Evolutionary conservation across 2,329 filamentous ascomycete species (phyloP).

Genomic region (Diaporthe sp.): DNA sequence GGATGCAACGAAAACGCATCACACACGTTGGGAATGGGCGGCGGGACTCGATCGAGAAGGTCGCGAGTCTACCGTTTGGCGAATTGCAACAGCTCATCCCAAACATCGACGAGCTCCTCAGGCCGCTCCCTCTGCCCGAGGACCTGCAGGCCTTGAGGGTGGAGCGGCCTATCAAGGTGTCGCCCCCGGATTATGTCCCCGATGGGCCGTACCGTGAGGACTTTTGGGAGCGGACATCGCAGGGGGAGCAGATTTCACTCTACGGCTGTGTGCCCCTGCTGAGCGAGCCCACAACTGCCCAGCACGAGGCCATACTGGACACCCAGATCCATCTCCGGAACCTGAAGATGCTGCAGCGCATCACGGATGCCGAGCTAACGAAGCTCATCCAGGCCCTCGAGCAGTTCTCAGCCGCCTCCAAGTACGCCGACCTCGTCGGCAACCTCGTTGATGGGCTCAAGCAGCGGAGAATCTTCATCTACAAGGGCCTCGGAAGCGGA

Average conservation of each 20-base stretch:
- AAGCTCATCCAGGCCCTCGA: constrained; percentile 47
- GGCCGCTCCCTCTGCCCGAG: constrained; percentile 40
- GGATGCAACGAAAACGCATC: constrained; percentile 47
- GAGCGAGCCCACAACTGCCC: constrained; percentile 46
- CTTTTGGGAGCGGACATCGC: constrained; percentile 51
- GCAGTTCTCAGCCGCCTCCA: constrained; percentile 42
- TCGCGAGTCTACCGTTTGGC: constrained; percentile 45
- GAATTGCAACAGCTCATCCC: constrained; percentile 47
- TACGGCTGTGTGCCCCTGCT: constrained; percentile 51
- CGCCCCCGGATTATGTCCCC: constrained; percentile 46
- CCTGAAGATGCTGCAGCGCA: constrained; percentile 50
- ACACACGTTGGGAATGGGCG: constrained; percentile 42
- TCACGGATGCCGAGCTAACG: constrained; percentile 48
- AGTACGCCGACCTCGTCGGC: constrained; percentile 46
- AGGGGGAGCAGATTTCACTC: constrained; percentile 47
- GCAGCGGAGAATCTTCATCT: constrained; percentile 47
- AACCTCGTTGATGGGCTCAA: constrained; percentile 49
- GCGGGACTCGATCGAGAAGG: constrained; percentile 38
- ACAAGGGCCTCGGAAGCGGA: constrained; percentile 54
- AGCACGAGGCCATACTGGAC: constrained; percentile 50
- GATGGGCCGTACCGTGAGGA: constrained; percentile 46
- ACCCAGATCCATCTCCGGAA: constrained; percentile 51
- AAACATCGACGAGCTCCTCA: constrained; percentile 45
- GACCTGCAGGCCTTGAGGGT: constrained; percentile 42
- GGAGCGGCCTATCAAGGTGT: constrained; percentile 40